phyloP scores from a whole-genome alignment of 345 rosid genomes.

The Limnanthes douglasii region DNA sequence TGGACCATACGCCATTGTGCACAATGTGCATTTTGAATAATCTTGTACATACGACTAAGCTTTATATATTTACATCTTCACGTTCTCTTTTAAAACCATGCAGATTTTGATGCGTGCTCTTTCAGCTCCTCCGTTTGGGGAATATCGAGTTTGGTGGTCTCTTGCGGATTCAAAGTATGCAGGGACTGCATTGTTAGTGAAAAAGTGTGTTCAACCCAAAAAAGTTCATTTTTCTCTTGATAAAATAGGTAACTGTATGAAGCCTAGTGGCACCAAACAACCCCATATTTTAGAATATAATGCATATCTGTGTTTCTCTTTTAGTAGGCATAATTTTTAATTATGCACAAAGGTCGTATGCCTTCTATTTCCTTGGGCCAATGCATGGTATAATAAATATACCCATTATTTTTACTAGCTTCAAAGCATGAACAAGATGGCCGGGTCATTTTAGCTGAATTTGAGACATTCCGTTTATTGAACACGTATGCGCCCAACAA shows the following conservation, averaged over 20 bases:
- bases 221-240: conserved; percentile 67
- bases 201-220: conserved; percentile 53
- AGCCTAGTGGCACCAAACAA: conserved; percentile 1
- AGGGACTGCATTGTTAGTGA: conserved; percentile 82
- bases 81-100: too few species aligned
- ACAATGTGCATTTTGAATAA: too few species aligned
- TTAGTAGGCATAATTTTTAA: conserved; percentile 4
- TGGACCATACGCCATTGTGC: too few species aligned
- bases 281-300: background rate
- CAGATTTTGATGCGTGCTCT: conserved; percentile 75
- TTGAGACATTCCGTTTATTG: conserved; percentile 51
- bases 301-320: conserved; percentile 1
- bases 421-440: conserved; percentile 91
- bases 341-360: too few species aligned
- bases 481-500: conserved; percentile 92
- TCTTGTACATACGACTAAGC: too few species aligned
- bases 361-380: too few species aligned
- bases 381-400: too few species aligned
- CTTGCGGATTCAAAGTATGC: conserved; percentile 95
- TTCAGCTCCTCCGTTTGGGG: conserved; percentile 57
- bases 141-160: conserved; percentile 88
- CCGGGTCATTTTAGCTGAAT: conserved; percentile 85
- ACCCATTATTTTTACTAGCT: too few species aligned
- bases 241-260: conserved; percentile 32
- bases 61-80: too few species aligned